Conservation (phyloP, 169 alveolate species). For the Eimeria praecox region DNA sequence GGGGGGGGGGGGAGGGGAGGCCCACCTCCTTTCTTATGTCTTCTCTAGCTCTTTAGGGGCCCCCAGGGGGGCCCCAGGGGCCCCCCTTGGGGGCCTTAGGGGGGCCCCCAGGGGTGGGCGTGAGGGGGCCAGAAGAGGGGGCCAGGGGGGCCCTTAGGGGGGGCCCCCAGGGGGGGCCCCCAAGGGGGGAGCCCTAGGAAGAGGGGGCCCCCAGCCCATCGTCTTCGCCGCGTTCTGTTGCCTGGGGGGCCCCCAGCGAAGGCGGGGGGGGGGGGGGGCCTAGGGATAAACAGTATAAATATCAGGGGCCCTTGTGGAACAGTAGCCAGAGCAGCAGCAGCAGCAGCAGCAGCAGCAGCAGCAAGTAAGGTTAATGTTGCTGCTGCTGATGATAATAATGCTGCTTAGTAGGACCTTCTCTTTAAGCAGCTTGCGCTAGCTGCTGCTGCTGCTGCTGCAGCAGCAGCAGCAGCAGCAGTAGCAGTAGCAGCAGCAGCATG, state of each 20-base stretch:
- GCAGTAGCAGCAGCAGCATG: no score
- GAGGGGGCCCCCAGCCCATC: constrained; percentile 17
- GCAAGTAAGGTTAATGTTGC: neutral
- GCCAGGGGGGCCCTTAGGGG: neutral
- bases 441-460: neutral
- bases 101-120: constrained; percentile 1
- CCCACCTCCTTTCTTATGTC: no score
- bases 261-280: neutral
- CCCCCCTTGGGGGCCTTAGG: neutral
- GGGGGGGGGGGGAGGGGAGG: no score
- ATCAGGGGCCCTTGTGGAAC: neutral
- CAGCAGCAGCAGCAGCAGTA: neutral
- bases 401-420: neutral
- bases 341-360: neutral
- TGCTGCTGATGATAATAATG: neutral
- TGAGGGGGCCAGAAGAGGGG: neutral
- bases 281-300: neutral
- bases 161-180: no score
- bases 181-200: neutral
- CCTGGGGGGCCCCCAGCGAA: neutral
- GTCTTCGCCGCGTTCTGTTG: no score
- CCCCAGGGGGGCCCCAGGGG: no score
- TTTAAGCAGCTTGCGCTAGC: no score
- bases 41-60: neutral
- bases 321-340: no score